phyloP scores from a whole-genome alignment of 768 basidiomycete genomes.

The Suillus discolor region DNA sequence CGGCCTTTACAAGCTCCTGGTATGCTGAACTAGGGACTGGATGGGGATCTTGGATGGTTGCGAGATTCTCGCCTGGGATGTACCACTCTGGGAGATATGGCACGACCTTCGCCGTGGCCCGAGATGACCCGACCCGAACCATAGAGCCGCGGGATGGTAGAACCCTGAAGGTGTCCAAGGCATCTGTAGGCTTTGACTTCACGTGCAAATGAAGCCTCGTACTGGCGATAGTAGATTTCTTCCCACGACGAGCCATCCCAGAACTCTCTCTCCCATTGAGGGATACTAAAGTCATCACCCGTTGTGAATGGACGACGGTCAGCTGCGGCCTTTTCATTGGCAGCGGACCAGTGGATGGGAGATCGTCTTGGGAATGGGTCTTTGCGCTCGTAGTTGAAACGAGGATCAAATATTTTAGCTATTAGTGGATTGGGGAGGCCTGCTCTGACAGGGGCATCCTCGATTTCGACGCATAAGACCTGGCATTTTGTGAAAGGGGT shows the following conservation, averaged over 20 bases:
- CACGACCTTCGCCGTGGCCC: neutral
- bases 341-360: neutral
- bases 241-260: neutral
- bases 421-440: neutral
- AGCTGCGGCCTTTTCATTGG: neutral
- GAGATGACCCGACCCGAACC: neutral
- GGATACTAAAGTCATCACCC: neutral
- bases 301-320: neutral
- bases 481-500: conserved; percentile 7
- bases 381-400: neutral
- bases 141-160: conserved; percentile 1
- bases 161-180: neutral
- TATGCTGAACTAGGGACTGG: neutral
- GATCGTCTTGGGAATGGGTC: neutral
- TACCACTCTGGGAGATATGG: conserved; percentile 7
- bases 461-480: neutral
- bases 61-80: conserved; percentile 5
- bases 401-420: neutral
- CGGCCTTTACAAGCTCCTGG: neutral
- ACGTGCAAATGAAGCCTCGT: neutral
- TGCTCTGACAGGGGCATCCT: neutral
- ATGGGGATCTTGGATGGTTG: neutral
- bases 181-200: neutral
- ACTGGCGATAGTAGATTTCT: neutral
- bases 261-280: too few relatives aligned